Base-by-base conservation (phyloP, 2,329 filamentous ascomycete genomes). In the Aureobasidium sp. region DNA sequence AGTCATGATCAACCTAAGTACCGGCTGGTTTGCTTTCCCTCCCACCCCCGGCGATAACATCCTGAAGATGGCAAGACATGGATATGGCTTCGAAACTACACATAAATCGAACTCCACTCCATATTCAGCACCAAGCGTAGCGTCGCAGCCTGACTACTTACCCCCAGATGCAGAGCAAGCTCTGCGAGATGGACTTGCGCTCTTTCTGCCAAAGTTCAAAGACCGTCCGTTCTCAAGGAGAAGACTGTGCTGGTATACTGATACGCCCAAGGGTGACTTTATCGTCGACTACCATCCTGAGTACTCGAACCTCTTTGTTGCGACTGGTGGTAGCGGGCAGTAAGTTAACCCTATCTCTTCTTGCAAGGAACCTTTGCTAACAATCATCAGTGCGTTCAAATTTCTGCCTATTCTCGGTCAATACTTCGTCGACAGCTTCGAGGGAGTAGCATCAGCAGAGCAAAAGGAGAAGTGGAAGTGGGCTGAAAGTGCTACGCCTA, bases 11-110 rank as follows among this genome's bases (percentile, higher is more conserved):
- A 89, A 90, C 73, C 76, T 91, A 64, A 82, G 79, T 29, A 82
- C 79, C 1, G 88, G 87, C 3, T 78, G 87, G 59, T 91, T 90
- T 76, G 78, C 87, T 69, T 87, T 91, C 63, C 86, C 88, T 2
- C 87, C 88, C 0, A 73, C 69, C 0, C 66, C 68, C 6, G 64
- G 67, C 5, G 62, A 71, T 2, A 74, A 79, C 32, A 63, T 85
- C 21, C 66, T 78, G 44, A 78, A 78, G 65, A 65, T 77, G 30
- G 76, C 76, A 7, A 69, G 74, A 21, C 76, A 78, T 63, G 74
- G 73, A 59, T 73, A 76, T 65, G 76, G 76, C 53, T 78, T 77
- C 65, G 64, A 49, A 11, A 59, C 45, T 1, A 42, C 25, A 2
- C 45, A 42, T 13, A 30, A 1, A 4, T 37, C 77, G 77, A 62